phyloP scores from a whole-genome alignment of 257 asterid genomes.

The Ligustrum vulgare region DNA sequence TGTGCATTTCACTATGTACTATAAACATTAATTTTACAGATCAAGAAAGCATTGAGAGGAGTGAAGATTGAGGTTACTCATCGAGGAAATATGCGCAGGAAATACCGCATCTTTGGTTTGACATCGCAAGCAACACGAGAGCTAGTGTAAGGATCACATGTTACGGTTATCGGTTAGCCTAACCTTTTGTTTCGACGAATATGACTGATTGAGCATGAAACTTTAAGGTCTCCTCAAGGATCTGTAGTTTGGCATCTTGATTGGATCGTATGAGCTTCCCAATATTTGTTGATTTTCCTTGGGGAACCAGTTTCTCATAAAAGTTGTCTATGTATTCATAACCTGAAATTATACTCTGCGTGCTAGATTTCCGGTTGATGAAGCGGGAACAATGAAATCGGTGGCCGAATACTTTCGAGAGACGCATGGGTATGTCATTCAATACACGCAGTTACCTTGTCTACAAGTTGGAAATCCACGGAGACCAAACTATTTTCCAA shows the following conservation, averaged over 20 bases:
- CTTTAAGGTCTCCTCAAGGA: neutral
- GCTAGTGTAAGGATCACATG: constrained; percentile 58
- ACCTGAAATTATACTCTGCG: constrained; percentile 15
- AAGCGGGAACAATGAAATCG: constrained; percentile 79
- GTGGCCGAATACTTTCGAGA: constrained; percentile 83
- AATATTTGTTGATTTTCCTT: neutral
- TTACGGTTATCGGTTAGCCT: neutral
- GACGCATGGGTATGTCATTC: constrained; percentile 78
- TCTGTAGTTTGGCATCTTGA: neutral
- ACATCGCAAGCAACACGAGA: constrained; percentile 93
- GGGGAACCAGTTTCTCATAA: neutral
- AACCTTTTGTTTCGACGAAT: neutral
- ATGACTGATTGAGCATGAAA: neutral
- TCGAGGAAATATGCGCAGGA: constrained; percentile 94
- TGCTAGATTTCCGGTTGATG: constrained; percentile 87
- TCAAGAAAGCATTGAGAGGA: constrained; percentile 93
- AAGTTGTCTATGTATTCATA: neutral
- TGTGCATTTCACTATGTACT: neutral
- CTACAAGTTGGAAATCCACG: constrained; percentile 92
- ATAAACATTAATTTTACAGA: constrained; percentile 41
- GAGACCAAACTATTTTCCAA: constrained; percentile 85
- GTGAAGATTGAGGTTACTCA: constrained; percentile 97
- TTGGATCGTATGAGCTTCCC: neutral
- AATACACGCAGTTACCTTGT: constrained; percentile 80
- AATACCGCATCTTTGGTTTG: constrained; percentile 85